Evolutionary conservation across 108 stramenopile species (phyloP), one percentile per base, ranked within the genome.

Genomic region (Poteriospumella lacustris): DNA sequence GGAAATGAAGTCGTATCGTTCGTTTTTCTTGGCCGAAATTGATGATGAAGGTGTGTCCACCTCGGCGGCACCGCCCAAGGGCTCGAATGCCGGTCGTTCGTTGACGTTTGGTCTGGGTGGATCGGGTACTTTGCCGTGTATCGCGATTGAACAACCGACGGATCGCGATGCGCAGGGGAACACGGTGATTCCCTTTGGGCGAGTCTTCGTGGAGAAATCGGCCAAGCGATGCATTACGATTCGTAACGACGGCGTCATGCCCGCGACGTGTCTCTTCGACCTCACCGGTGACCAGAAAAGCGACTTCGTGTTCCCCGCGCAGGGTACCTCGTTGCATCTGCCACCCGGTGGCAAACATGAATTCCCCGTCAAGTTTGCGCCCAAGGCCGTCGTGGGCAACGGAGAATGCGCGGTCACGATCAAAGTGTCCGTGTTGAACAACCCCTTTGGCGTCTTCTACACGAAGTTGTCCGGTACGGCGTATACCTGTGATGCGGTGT

Each of bases 191-290:
- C 72, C 83, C 42, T 86, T 88, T 58, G 85, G 83, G 9, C 80
- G 78, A 29, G 73, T 76, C 9, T 67, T 73, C 38, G 1, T 56
- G n/a, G 5, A 73, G 12, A 24, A 31, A 9, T 42, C 36, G 28
- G 72, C 75, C 5, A 72, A 83, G 42, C 52, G 58, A 19, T 56
- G 80, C 19, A 58, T 88, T 19, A 68, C 75, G 19, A 62, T 88
- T 0, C 83, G 84, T 24, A 88, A 88, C 80, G 88, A 87, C 58
- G 88, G 88, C 29, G 78, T 86, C 9, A 58, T 88, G 12, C 79
- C 84, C n/a, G 80, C 80, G 24, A 87, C 85, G 33, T 85, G 83
- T 36, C 76, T 85, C n/a, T 85, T 88, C 47, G 83, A 87, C 44
- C 43, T 87, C 68, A 38, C 9, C 5, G 69, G 67, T 1, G 29